Evolutionary conservation across 176 grass and related monocot genomes (phyloP), one percentile per base, ranked within the genome.

Genomic region (Dendrocalamus sinicus): DNA sequence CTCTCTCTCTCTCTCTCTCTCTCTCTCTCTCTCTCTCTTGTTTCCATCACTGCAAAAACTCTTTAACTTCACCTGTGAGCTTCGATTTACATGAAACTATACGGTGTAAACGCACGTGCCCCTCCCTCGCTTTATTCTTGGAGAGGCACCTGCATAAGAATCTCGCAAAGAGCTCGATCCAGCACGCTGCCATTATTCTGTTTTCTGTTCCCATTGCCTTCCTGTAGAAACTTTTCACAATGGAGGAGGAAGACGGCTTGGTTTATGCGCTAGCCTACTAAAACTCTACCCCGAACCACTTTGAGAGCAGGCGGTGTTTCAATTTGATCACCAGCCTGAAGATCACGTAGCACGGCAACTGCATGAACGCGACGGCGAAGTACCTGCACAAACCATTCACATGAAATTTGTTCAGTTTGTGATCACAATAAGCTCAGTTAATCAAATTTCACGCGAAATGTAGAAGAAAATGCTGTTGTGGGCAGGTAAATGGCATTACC

Each of bases 321-420:
- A 95, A 48, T 60, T 85, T 93, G 86, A 93, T 91, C 72, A 98
- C 73, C 79, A 98, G 16, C 17, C 81, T 82, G 82, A 98, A 93
- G 41, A 91, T 78, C 13, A 74, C 80, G 82, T 95, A 98, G 89
- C 95, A 98, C 12, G 93, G 95, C 43, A 98, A 22, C 7, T 98
- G 95, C 91, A 98, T 93, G 61, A 95, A 78, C 11, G 87, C 91
- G 0, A 89, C 93, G 0, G 88, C 85, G 0, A 93, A 88, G 77
- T 98, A 98, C 95, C 95, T 98, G 61, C 46, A 1, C 45, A 74
- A 47, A 5, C 19, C 24, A 69, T 65, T 7, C 40, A 63, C 5
- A 62, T 2, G 12, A 39, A 17, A 43, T 35, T 16, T 5, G 24
- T 67, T 65, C 78, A 11, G n/a, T 4, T 70, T 40, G 62, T 20